These are phyloP conservation scores for Euptelea pleiosperma DNA, from an alignment of 164 flowering plant genomes.

Conservation along the genomic window DNA sequence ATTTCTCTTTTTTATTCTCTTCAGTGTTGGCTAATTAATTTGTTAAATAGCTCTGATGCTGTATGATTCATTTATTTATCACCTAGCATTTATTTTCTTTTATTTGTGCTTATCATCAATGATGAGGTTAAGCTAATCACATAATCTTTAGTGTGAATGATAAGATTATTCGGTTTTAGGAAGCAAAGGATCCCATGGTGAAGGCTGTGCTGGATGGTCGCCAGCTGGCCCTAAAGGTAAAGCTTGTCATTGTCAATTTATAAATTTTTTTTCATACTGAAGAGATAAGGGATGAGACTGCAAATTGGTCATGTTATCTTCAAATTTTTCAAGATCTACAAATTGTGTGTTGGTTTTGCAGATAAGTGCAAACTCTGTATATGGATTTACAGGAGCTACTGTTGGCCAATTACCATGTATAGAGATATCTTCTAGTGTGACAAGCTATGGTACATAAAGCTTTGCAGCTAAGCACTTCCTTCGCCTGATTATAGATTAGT, in stretches of 20 bases:
- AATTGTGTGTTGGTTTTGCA: slow-evolving; percentile 29
- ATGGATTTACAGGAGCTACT: slow-evolving; percentile 99
- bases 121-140: not conserved
- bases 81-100: not conserved
- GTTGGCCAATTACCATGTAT: slow-evolving; percentile 93
- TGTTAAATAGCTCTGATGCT: not conserved
- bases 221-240: slow-evolving; percentile 92
- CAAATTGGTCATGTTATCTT: not conserved
- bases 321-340: not conserved
- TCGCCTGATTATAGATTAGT: not conserved
- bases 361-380: slow-evolving; percentile 99
- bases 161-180: slow-evolving; percentile 40
- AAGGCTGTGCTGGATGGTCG: slow-evolving; percentile 99
- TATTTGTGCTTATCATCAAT: not conserved
- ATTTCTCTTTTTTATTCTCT: not conserved
- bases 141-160: slow-evolving; percentile 1
- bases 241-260: slow-evolving; percentile 2
- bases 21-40: not conserved
- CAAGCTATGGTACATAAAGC: slow-evolving; percentile 77
- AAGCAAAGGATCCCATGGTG: slow-evolving; percentile 93
- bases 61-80: slow-evolving; percentile 5
- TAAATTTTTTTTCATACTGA: not conserved
- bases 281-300: not conserved
- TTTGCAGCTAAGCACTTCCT: not conserved
- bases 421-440: slow-evolving; percentile 98